phyloP scores from a whole-genome alignment of 345 rosid species.

The Punica granatum region DNA sequence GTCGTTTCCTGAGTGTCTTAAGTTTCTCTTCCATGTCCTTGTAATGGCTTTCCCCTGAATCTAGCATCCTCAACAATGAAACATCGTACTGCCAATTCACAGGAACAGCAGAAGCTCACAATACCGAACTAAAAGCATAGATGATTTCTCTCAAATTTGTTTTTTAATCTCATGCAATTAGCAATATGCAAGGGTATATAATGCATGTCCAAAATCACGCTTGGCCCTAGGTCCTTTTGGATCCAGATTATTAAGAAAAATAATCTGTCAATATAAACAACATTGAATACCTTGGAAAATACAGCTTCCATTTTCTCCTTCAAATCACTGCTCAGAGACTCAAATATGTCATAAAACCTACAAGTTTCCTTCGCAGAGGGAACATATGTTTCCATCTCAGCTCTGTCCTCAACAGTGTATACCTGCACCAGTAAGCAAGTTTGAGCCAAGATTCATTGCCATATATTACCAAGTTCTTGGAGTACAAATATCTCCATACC shows the following conservation, averaged over 20 bases:
- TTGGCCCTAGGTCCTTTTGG: not conserved
- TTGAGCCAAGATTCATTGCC: not conserved
- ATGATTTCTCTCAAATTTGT: not conserved
- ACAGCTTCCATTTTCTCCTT: slow-evolving; percentile 46
- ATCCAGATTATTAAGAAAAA: not conserved
- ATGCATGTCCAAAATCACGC: not conserved
- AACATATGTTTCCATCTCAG: slow-evolving; percentile 40
- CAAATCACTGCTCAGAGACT: slow-evolving; percentile 28
- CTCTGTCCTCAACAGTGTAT: slow-evolving; percentile 44
- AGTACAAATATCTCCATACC: slow-evolving; percentile 21
- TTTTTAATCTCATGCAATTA: not conserved
- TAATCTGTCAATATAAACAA: not conserved
- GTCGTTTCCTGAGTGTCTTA: slow-evolving; percentile 30
- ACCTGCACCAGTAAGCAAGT: slow-evolving; percentile 33
- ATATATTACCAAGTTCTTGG: too few relatives aligned
- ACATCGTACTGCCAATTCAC: slow-evolving; percentile 49
- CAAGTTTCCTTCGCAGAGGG: slow-evolving; percentile 48
- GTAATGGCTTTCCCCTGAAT: slow-evolving; percentile 21
- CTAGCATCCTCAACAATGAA: slow-evolving; percentile 36
- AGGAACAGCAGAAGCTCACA: slow-evolving; percentile 10
- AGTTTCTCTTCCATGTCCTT: slow-evolving; percentile 42
- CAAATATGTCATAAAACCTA: slow-evolving; percentile 46
- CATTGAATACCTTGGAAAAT: slow-evolving; percentile 54
- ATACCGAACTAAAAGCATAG: not conserved
- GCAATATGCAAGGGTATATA: not conserved